Percentiles rank a stretch among this genome's conserved stretches.
These are phyloP conservation scores for Herpotrichia juniperi DNA, from an alignment of 2,329 filamentous ascomycete genomes.

Conservation along the genomic window DNA sequence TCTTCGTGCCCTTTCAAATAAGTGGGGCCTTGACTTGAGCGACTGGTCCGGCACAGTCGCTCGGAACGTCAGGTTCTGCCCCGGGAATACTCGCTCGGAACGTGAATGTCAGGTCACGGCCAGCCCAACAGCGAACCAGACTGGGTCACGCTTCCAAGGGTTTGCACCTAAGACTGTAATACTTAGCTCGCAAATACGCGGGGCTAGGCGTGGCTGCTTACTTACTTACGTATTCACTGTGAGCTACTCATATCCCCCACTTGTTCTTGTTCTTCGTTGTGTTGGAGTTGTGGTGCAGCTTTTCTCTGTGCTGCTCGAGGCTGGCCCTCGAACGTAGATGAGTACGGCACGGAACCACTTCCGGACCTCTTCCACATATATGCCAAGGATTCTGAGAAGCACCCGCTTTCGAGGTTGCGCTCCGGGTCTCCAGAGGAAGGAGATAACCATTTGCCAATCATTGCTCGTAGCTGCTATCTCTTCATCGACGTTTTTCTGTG, in stretches of 20 bases:
- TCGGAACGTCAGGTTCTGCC: background rate
- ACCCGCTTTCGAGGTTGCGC: background rate
- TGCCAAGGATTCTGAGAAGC: too few species aligned
- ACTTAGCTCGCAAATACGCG: too few species aligned
- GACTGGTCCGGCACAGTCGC: background rate
- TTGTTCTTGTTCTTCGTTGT: background rate
- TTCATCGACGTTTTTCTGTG: too few species aligned
- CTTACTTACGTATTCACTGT: background rate
- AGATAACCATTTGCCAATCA: too few species aligned
- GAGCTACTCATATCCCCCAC: background rate
- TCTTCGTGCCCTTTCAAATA: background rate
- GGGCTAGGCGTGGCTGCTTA: background rate
- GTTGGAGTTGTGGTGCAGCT: too few species aligned
- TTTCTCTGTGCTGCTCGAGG: background rate
- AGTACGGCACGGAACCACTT: background rate
- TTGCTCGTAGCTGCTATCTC: too few species aligned
- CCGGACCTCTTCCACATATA: background rate
- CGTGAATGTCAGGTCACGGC: background rate
- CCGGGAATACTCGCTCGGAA: constrained; percentile 1
- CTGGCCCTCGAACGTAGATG: background rate
- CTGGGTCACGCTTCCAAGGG: background rate
- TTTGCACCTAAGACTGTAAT: too few species aligned
- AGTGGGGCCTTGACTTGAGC: background rate
- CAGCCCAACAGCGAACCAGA: constrained; percentile 1
- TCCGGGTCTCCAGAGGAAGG: background rate